phyloP scores from a whole-genome alignment of 2,329 filamentous ascomycete genomes.

The Mollisiaceae sp. region DNA sequence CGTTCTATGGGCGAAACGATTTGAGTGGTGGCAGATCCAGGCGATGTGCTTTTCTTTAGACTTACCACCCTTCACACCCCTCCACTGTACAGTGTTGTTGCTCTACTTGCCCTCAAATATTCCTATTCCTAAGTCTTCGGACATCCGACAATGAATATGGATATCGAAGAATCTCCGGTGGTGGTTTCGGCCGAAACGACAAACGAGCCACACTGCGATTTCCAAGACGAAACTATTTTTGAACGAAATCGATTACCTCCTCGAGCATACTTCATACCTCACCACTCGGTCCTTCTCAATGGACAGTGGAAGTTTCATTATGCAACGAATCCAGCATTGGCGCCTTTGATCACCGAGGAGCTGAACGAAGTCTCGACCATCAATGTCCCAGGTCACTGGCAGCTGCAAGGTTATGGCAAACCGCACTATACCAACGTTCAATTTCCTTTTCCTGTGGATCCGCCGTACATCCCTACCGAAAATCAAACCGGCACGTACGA shows the following conservation, averaged over 20 bases:
- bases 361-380: slow-evolving; percentile 44
- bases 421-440: slow-evolving; percentile 74
- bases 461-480: slow-evolving; percentile 60
- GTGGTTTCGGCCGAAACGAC: slow-evolving; percentile 11
- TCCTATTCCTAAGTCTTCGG: not conserved
- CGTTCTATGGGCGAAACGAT: too few species aligned
- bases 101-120: not conserved
- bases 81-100: not conserved
- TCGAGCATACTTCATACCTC: slow-evolving; percentile 58
- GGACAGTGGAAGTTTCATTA: slow-evolving; percentile 63
- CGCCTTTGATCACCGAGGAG: slow-evolving; percentile 45
- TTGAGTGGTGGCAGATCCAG: too few species aligned
- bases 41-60: too few species aligned
- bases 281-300: slow-evolving; percentile 56
- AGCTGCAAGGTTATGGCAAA: slow-evolving; percentile 68
- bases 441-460: slow-evolving; percentile 68
- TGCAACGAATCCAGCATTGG: slow-evolving; percentile 50
- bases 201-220: slow-evolving; percentile 45
- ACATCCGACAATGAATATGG: not conserved
- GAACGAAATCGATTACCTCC: slow-evolving; percentile 58
- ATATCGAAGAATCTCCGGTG: slow-evolving; percentile 35
- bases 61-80: too few species aligned
- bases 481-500: slow-evolving; percentile 61
- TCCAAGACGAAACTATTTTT: slow-evolving; percentile 56
- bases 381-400: slow-evolving; percentile 71